phyloP scores from a whole-genome alignment of 1,284 basidiomycete species.

The Sphaerobolus stellatus region DNA sequence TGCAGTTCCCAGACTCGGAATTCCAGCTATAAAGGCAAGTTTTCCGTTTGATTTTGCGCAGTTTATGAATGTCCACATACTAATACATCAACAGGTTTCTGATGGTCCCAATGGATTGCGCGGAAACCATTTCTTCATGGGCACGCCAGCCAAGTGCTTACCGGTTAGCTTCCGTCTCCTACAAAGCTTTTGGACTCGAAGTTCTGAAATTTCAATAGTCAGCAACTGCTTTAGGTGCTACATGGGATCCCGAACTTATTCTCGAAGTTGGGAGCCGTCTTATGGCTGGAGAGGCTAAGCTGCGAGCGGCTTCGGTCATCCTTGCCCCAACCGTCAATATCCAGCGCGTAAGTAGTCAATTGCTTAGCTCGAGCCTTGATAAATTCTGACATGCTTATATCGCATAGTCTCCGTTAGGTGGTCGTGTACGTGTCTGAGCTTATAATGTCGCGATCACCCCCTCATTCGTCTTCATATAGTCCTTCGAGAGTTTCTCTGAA shows the following conservation, averaged over 20 bases:
- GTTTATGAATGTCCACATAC: too few relatives aligned
- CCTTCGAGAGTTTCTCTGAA: conserved; percentile 72
- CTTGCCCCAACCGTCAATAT: background rate
- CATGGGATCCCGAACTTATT: conserved; percentile 69
- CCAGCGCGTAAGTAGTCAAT: too few relatives aligned
- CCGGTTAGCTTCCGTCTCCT: conserved; percentile 25
- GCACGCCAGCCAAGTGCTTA: conserved; percentile 63
- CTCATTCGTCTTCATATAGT: too few relatives aligned
- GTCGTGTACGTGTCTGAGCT: too few relatives aligned
- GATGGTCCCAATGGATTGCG: conserved; percentile 33
- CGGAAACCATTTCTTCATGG: conserved; percentile 64
- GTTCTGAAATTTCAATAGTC: conserved; percentile 30
- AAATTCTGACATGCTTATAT: too few relatives aligned
- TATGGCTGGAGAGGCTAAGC: conserved; percentile 69
- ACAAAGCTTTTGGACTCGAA: conserved; percentile 33
- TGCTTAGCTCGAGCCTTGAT: too few relatives aligned
- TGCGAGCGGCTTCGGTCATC: conserved; percentile 61
- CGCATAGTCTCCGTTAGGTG: conserved; percentile 59
- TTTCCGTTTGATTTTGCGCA: too few relatives aligned
- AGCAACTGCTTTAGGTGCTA: conserved; percentile 72
- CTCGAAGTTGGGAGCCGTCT: conserved; percentile 61
- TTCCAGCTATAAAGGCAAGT: background rate
- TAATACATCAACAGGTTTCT: background rate
- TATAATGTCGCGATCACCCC: too few relatives aligned
- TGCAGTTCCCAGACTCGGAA: background rate